Percentiles rank a stretch among this genome's conserved stretches.
phyloP scores from a whole-genome alignment of 345 rosid genomes.

The Eutrema japonicum region DNA sequence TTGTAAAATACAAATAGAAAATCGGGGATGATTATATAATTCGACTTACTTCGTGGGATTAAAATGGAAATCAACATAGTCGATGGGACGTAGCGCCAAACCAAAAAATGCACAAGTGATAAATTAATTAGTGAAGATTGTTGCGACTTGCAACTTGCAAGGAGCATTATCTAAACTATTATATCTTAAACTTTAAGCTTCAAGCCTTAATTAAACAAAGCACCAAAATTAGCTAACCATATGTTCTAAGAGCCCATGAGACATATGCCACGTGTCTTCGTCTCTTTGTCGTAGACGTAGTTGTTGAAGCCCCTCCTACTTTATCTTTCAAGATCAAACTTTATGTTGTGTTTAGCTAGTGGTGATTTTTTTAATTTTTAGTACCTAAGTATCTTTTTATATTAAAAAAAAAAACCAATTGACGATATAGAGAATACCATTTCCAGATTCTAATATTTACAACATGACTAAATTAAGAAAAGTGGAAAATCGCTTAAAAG shows the following conservation, averaged over 20 bases:
- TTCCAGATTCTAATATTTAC: conserved; percentile 8
- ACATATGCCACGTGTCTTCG: conserved; percentile 33
- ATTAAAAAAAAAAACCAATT: conserved; percentile 20
- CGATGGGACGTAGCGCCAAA: conserved; percentile 42
- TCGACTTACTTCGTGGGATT: conserved; percentile 1
- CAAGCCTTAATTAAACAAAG: conserved; percentile 33
- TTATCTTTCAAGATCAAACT: conserved; percentile 8
- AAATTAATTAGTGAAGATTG: conserved; percentile 10
- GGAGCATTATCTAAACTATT: conserved; percentile 26
- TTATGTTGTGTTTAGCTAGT: conserved; percentile 18
- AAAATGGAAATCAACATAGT: conserved; percentile 3
- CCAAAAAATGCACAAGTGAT: conserved; percentile 4
- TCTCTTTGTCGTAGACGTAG: background rate
- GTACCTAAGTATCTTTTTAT: background rate
- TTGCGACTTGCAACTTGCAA: conserved; percentile 33
- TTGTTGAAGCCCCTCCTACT: conserved; percentile 26
- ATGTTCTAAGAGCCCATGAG: conserved; percentile 31
- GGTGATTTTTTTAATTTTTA: background rate
- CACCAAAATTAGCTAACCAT: conserved; percentile 41
- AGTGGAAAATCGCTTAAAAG: background rate
- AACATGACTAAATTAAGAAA: background rate
- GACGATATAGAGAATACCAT: conserved; percentile 7
- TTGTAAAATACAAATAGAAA: background rate
- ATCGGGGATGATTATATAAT: background rate
- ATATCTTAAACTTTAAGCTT: conserved; percentile 10